Conservation (phyloP, 768 basidiomycete genomes). For the Boletus tylopilopsis region DNA sequence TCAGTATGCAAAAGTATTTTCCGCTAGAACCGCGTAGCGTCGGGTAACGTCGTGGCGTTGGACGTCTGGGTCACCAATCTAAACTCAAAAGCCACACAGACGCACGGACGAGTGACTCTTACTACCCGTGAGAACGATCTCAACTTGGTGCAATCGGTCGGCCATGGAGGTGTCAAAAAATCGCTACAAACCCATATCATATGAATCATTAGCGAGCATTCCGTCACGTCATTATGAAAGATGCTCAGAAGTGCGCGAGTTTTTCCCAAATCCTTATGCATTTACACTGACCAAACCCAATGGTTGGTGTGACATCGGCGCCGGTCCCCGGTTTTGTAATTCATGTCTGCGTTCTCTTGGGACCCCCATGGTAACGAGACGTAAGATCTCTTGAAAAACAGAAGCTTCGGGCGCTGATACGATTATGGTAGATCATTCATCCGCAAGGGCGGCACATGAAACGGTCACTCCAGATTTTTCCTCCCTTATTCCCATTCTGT, state of each 20-base stretch:
- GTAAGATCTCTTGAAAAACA: neutral
- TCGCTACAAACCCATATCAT: too few relatives aligned
- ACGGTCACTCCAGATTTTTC: neutral
- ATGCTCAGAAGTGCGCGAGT: too few relatives aligned
- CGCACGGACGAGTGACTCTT: too few relatives aligned
- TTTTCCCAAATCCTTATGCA: too few relatives aligned
- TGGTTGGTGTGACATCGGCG: neutral
- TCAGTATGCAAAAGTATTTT: neutral
- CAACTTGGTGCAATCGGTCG: too few relatives aligned
- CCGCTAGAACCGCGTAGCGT: neutral
- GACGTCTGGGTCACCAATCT: too few relatives aligned
- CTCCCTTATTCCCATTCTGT: neutral
- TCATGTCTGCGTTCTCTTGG: neutral
- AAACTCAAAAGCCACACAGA: too few relatives aligned
- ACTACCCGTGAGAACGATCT: too few relatives aligned
- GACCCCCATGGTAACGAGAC: neutral
- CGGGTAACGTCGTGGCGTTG: neutral
- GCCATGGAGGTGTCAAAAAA: too few relatives aligned
- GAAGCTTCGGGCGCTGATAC: neutral
- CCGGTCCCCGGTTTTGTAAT: neutral
- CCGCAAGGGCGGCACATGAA: slow-evolving; percentile 5
- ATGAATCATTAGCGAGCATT: too few relatives aligned
- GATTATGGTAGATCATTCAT: neutral
- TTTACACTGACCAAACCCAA: neutral
- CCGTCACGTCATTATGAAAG: too few relatives aligned